Evolutionary conservation across 2,329 filamentous ascomycete species (phyloP), one percentile per base, ranked within the genome.

Genomic region (Xylariomycetidae sp.): DNA sequence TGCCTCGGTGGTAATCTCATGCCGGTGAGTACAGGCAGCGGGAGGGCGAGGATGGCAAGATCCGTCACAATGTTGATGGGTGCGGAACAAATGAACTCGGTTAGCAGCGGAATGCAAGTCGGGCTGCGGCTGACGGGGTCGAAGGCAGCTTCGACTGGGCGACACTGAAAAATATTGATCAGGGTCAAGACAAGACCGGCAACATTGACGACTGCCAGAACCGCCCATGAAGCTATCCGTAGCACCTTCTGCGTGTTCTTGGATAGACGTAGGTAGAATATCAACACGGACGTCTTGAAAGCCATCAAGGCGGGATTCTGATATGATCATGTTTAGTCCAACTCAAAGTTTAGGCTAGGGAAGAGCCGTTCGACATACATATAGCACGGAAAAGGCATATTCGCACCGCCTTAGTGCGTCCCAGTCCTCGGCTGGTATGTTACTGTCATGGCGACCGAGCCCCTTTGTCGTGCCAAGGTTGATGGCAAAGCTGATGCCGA

Each of bases 11-110:
- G 90, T 8, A 97, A 63, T 30, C 81, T 80, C 84, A 96, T 92
- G 34, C 81, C 74, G 1, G 88, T 94, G 14, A 96, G 66, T 8
- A 96, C 85, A 1, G 89, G 89, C 50, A 96, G 86, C 0, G 90
- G 89, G 9, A 96, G 66, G 27, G 92, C 82, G 18, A 97, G 69
- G 31, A 96, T 88, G 27, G 86, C 85, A 35, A 96, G 68, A 53
- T 96, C 89, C 14, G 88, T 94, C 41, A 94, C 82, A 48, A 96
- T 86, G 62, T 96, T 96, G 54, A 95, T 77, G 0, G 90, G 89
- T 0, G 89, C 85, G 5, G 88, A 90, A 54, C 77, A 80, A 32
- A 80, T 77, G 50, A 80, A 80, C 41, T 79, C 74, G 46, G 74
- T 79, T 18, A 79, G 62, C 4, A 80, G 58, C 1, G 77, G 72